Base-by-base conservation (phyloP, 371 early-diverging fungal species). In the Mortierella sp. region DNA sequence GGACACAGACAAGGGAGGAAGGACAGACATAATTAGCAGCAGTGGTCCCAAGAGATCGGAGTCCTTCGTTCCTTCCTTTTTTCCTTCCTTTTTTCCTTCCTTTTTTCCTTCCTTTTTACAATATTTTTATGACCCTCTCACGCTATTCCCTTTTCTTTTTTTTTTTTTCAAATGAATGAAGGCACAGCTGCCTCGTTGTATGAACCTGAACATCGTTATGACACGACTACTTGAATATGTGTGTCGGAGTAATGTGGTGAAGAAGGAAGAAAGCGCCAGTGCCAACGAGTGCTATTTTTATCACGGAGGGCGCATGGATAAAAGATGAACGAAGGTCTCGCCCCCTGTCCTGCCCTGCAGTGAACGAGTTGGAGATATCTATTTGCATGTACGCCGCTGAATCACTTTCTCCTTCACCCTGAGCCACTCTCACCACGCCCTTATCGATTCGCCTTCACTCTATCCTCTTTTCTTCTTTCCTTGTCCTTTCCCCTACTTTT, bases 281-380 rank as follows among this genome's bases (percentile, higher is more conserved):
- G 32, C 32, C 58, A 29, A 27, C 74, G 8, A 55, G 29, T 12
- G 38, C 63, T 63, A 63, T 63, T 63, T 63, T 63, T 63, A 63
- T 63, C 63, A 51, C 32, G 1, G 5, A 18, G 1, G 18, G 63
- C 63, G 32, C 63, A 60, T 60, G 60, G 60, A 60, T 60, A 14
- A 60, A 32, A 32, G 4, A 51, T 51, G 16, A 32, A 14, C 60
- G 16, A 35, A 2, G 63, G 63, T 63, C 63, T 60, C 60, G 60
- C 29, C 60, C 60, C 27, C 32, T 6, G 5, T 1, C 18, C 14
- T 32, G 18, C 29, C 2, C n/a, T 56, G 49, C 63, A 29, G 63
- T 18, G 38, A 18, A 14, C 18, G 51, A 6, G 51, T 46, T 46
- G 14, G 48, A 46, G 48, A 46, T 46, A 46, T 12, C 12, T 12